Base-by-base conservation (phyloP, 2,329 filamentous ascomycete species). In the Orbilia ellipsospora region DNA sequence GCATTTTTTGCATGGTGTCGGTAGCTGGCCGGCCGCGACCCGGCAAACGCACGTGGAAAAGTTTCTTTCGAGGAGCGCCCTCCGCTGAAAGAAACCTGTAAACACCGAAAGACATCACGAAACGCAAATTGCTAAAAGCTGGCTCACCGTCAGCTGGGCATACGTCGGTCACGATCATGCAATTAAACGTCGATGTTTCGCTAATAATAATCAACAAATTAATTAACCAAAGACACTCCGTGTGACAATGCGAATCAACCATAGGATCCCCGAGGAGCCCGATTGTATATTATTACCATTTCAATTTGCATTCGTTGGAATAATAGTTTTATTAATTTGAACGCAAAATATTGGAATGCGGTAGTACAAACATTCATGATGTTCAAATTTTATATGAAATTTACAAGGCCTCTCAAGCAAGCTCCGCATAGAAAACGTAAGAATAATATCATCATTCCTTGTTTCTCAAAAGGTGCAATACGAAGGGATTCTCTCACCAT, bases 361-460 rank as follows among this genome's bases (percentile, higher is more conserved):
- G 28, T 31, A 36, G 31, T 10, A 36, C 31, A 36, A 36, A 36
- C 31, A 36, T 36, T 36, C 31, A 36, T 36, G 31, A 36, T 36
- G 31, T 36, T 36, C 31, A 10, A 36, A 4, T 36, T 45, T 18
- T 56, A 56, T 31, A 28, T 31, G 28, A 56, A 57, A 59, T 26
- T 28, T 28, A 7, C 23, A 13, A 44, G 57, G 10, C 18, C 23
- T 7, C 5, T 8, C 45, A 54, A n/a, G 20, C 16, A 15, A 60
- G 57, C 48, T 26, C n/a, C n/a, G 63, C 52, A 74, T 74, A 63
- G 44, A 26, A 74, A 74, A 74, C 70, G 70, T 74, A 74, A 74
- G 31, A 67, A 20, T 59, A 74, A 74, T 74, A 74, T 31, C 63
- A 62, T 23, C 63, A 54, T 64, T 68, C 63, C 56, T 55, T 67